Conservation (phyloP, 2,329 filamentous ascomycete genomes). For the Ophiostoma piceae region DNA sequence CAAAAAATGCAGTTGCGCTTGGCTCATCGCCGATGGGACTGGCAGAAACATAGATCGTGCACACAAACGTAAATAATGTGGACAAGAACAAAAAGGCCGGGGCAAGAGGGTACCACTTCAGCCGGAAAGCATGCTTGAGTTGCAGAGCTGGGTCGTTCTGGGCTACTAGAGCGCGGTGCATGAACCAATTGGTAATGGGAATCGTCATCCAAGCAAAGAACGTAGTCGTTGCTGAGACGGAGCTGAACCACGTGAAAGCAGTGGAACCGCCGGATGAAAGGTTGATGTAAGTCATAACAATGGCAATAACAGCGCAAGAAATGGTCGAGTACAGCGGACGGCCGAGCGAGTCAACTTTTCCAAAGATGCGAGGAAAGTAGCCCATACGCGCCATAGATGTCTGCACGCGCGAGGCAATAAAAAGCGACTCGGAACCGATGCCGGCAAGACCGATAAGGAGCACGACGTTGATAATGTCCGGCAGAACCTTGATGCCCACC, state of each 20-base stretch:
- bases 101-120: conserved; percentile 20
- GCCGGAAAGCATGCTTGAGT: conserved; percentile 21
- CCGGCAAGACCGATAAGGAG: conserved; percentile 30
- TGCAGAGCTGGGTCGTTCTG: conserved; percentile 23
- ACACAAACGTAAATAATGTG: conserved; percentile 21
- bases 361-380: conserved; percentile 25
- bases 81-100: conserved; percentile 21
- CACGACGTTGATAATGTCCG: conserved; percentile 56
- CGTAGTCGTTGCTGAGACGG: conserved; percentile 23
- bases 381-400: conserved; percentile 25
- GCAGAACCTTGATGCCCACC: conserved; percentile 45
- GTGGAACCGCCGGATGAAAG: conserved; percentile 22
- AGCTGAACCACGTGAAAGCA: conserved; percentile 24
- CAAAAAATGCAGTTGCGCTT: conserved; percentile 21
- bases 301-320: conserved; percentile 19
- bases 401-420: conserved; percentile 25
- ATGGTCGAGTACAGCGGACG: conserved; percentile 23
- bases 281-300: conserved; percentile 26
- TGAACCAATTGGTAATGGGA: conserved; percentile 23
- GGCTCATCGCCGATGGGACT: conserved; percentile 22
- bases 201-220: conserved; percentile 27
- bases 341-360: conserved; percentile 21
- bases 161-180: conserved; percentile 23
- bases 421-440: conserved; percentile 26
- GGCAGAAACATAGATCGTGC: conserved; percentile 23